These are phyloP conservation scores for Stellera chamaejasme DNA, from an alignment of 345 rosid species.

Conservation along the genomic window DNA sequence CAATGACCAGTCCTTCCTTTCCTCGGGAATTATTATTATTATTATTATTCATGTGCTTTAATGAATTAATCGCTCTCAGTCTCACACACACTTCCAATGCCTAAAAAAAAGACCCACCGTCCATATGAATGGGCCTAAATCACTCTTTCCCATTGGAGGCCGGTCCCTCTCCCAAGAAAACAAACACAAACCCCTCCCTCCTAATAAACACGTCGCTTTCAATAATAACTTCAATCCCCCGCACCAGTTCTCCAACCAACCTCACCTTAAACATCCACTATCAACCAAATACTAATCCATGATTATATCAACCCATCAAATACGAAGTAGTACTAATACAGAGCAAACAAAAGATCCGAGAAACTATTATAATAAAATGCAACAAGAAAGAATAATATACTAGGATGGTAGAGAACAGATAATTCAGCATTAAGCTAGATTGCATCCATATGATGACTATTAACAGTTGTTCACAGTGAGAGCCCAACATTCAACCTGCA, in stretches of 20 bases:
- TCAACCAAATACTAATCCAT: neutral
- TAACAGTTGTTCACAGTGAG: slow-evolving; percentile 28
- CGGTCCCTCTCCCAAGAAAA: neutral
- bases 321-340: too few relatives aligned
- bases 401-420: neutral
- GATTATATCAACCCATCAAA: neutral
- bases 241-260: neutral
- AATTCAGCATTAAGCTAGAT: slow-evolving; percentile 22
- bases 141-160: slow-evolving; percentile 7
- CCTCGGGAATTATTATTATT: too few relatives aligned
- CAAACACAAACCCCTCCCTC: neutral
- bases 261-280: neutral
- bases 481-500: slow-evolving; percentile 6
- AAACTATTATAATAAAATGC: neutral
- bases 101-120: neutral
- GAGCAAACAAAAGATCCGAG: too few relatives aligned
- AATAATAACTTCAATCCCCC: neutral
- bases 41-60: slow-evolving; percentile 14
- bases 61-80: neutral
- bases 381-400: neutral
- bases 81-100: slow-evolving; percentile 9
- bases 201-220: slow-evolving; percentile 4
- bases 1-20: too few relatives aligned
- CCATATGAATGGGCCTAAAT: neutral
- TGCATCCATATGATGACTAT: slow-evolving; percentile 29